Percentiles rank a stretch among this genome's conserved stretches.
Conservation (phyloP, 2,329 filamentous ascomycete genomes). For the Grosmannia serpens region DNA sequence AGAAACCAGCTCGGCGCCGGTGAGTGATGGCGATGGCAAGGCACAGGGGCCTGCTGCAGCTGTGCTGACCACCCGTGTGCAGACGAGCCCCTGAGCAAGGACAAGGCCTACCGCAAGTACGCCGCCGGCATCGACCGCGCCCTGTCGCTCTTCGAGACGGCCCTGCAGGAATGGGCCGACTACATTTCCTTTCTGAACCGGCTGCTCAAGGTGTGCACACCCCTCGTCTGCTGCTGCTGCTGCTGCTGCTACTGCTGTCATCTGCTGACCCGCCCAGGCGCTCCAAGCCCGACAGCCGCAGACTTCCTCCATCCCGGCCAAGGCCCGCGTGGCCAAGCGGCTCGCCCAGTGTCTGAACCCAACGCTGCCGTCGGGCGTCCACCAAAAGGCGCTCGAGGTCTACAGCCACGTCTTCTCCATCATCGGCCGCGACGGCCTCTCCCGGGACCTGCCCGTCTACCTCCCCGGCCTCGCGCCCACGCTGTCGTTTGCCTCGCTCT, state of each 20-base stretch:
- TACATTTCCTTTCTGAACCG: constrained; percentile 95
- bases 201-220: constrained; percentile 60
- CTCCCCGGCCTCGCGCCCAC: constrained; percentile 82
- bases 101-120: constrained; percentile 75
- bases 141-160: constrained; percentile 80
- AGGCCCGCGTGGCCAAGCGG: constrained; percentile 73
- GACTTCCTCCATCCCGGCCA: constrained; percentile 65
- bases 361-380: constrained; percentile 84
- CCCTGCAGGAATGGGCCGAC: constrained; percentile 96
- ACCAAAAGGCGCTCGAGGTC: constrained; percentile 93
- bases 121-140: constrained; percentile 78
- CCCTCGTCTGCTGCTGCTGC: neutral
- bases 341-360: constrained; percentile 93
- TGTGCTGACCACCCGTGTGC: constrained; percentile 10
- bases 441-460: constrained; percentile 74
- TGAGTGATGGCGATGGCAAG: constrained; percentile 23
- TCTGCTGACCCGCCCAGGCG: constrained; percentile 42
- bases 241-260: neutral
- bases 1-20: constrained; percentile 67
- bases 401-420: constrained; percentile 82
- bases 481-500: constrained; percentile 87
- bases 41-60: neutral
- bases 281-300: constrained; percentile 74
- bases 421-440: constrained; percentile 70
- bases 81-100: constrained; percentile 47